A percentile compares a stretch with the other conserved stretches of the same genome.
These are phyloP conservation scores for Terfezia claveryi DNA, from an alignment of 495 filamentous ascomycete species.

Conservation along the genomic window DNA sequence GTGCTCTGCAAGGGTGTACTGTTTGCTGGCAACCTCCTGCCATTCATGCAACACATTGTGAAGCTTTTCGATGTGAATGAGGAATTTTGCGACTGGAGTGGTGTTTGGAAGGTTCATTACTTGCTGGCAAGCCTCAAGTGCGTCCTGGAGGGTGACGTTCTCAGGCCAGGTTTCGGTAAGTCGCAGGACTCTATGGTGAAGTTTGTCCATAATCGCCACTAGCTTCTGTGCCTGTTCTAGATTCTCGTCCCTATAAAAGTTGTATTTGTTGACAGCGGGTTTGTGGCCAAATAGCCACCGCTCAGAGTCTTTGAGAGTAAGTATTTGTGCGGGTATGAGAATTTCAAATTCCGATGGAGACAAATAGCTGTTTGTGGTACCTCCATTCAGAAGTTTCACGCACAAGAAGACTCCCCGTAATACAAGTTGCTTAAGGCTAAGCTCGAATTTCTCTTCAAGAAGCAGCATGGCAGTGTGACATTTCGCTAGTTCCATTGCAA, in stretches of 20 bases:
- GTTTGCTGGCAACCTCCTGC: constrained; percentile 70
- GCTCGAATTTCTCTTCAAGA: constrained; percentile 12
- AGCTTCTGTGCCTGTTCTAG: constrained; percentile 49
- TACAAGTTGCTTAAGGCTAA: constrained; percentile 6
- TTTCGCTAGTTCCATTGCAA: constrained; percentile 29
- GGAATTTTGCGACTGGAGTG: constrained; percentile 68
- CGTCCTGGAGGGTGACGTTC: constrained; percentile 52
- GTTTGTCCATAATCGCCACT: constrained; percentile 37
- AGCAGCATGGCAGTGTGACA: constrained; percentile 33
- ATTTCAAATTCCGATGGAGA: constrained; percentile 25
- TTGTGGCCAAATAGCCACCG: constrained; percentile 28
- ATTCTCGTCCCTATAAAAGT: constrained; percentile 75
- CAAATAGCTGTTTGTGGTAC: constrained; percentile 15
- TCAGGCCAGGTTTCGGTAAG: constrained; percentile 38
- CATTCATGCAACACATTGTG: constrained; percentile 70
- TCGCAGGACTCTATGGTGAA: constrained; percentile 42
- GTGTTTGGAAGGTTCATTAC: constrained; percentile 49
- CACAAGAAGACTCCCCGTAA: constrained; percentile 6
- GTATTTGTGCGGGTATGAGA: constrained; percentile 41
- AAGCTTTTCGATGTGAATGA: constrained; percentile 66
- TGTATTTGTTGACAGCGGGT: constrained; percentile 31
- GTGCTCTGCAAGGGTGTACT: constrained; percentile 41
- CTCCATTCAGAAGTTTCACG: not conserved
- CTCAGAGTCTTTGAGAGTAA: constrained; percentile 37
- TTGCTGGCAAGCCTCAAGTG: constrained; percentile 48